Percentiles rank a stretch among this genome's conserved stretches.
Evolutionary conservation across 371 early-diverging fungal genomes (phyloP).

Genomic region (Globomyces sp.): DNA sequence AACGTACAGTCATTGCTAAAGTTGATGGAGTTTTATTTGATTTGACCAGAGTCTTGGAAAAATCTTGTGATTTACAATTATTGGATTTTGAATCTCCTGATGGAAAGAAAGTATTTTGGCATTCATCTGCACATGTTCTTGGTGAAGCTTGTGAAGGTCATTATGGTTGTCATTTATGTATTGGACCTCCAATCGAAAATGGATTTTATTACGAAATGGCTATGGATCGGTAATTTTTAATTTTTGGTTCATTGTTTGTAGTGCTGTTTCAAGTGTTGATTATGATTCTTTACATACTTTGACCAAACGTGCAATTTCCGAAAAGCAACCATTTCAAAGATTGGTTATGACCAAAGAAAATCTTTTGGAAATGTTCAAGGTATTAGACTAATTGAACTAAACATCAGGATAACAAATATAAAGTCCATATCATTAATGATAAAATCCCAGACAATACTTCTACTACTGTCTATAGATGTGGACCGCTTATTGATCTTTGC

Average conservation of each 20-base stretch:
- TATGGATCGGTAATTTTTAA: slow-evolving; percentile 47
- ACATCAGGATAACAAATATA: slow-evolving; percentile 89
- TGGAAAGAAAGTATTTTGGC: slow-evolving; percentile 89
- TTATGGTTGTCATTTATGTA: slow-evolving; percentile 95
- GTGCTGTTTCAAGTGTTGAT: slow-evolving; percentile 77
- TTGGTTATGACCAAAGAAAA: slow-evolving; percentile 86
- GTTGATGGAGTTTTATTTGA: slow-evolving; percentile 93
- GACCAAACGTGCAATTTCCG: slow-evolving; percentile 86
- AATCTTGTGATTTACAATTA: slow-evolving; percentile 80
- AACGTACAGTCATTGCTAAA: slow-evolving; percentile 93
- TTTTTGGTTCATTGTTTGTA: slow-evolving; percentile 19
- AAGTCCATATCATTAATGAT: slow-evolving; percentile 87
- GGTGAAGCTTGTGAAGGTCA: slow-evolving; percentile 98
- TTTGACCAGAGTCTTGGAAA: slow-evolving; percentile 84
- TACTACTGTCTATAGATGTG: slow-evolving; percentile 98
- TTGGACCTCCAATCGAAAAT: slow-evolving; percentile 98
- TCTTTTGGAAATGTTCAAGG: slow-evolving; percentile 95
- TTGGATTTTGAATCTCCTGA: slow-evolving; percentile 95
- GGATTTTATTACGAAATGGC: slow-evolving; percentile 99
- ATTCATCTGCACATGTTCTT: slow-evolving; percentile 99
- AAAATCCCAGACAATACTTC: slow-evolving; percentile 94
- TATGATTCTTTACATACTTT: slow-evolving; percentile 84
- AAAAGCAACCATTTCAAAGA: slow-evolving; percentile 95
- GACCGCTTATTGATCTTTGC: slow-evolving; percentile 98
- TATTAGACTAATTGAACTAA: slow-evolving; percentile 21